Evolutionary conservation across 179 eudicot species (phyloP).

Genomic region (Spergularia azorica): DNA sequence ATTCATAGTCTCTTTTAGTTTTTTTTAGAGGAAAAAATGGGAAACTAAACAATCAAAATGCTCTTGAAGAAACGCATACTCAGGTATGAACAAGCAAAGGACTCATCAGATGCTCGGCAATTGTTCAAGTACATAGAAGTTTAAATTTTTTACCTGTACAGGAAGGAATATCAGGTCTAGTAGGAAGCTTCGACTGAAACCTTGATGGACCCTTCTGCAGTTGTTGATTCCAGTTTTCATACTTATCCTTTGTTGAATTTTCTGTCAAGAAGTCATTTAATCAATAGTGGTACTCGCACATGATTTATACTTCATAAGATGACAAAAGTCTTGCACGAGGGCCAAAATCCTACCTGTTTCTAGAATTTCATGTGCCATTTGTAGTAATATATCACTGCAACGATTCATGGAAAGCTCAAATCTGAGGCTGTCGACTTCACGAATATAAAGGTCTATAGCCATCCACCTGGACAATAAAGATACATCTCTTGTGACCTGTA

Average conservation of each 20-base stretch:
- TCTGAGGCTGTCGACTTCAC: conserved; percentile 87
- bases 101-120: neutral
- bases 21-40: too few species aligned
- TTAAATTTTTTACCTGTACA: conserved; percentile 54
- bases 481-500: conserved; percentile 84
- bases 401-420: conserved; percentile 87
- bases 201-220: conserved; percentile 44
- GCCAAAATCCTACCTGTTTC: conserved; percentile 51
- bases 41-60: neutral
- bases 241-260: conserved; percentile 45
- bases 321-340: neutral
- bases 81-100: neutral
- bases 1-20: too few species aligned
- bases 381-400: conserved; percentile 58
- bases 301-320: too few species aligned
- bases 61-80: neutral
- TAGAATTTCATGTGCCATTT: conserved; percentile 62
- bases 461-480: conserved; percentile 93
- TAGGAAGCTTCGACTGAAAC: conserved; percentile 64
- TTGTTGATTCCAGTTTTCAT: conserved; percentile 53
- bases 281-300: neutral
- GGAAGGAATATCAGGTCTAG: conserved; percentile 72
- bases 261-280: conserved; percentile 38
- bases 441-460: conserved; percentile 87
- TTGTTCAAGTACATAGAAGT: neutral